Evolutionary conservation across 345 rosid species (phyloP).

Genomic region (Melaleuca alternifolia): DNA sequence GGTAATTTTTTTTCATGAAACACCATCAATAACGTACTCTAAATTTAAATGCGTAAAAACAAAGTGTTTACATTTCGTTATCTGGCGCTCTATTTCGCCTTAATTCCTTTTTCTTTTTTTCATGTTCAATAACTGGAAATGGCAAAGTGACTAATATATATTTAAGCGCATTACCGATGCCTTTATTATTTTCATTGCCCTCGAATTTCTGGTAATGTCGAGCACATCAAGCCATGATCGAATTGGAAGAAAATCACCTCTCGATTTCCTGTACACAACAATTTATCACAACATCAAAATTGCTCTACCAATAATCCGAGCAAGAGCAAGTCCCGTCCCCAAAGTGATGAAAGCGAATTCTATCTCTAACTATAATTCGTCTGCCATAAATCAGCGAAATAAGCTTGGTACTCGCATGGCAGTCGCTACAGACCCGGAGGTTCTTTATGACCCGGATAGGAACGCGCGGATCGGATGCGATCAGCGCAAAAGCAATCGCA

Average conservation of each 20-base stretch:
- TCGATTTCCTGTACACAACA: neutral
- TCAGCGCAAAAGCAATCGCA: slow-evolving; percentile 33
- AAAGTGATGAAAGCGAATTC: slow-evolving; percentile 27
- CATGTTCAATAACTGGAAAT: neutral
- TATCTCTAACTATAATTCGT: slow-evolving; percentile 24
- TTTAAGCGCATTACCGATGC: neutral
- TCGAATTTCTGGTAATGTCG: neutral
- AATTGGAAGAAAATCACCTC: neutral
- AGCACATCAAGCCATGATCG: neutral
- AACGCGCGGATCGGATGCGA: neutral
- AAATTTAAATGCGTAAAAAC: neutral
- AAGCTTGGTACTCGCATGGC: slow-evolving; percentile 28
- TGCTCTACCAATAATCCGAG: slow-evolving; percentile 23
- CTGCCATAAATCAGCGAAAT: slow-evolving; percentile 16
- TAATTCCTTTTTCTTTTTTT: neutral
- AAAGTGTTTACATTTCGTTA: neutral
- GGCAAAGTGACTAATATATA: neutral
- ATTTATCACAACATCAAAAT: neutral
- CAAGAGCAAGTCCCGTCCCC: slow-evolving; percentile 32
- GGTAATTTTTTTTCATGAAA: neutral
- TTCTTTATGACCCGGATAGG: slow-evolving; percentile 31
- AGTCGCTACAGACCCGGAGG: slow-evolving; percentile 25
- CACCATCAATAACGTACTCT: neutral
- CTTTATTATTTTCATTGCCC: neutral
- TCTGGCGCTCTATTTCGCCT: neutral